Base-by-base conservation (phyloP, 2,329 filamentous ascomycete genomes). In the Penicillium digitatum region DNA sequence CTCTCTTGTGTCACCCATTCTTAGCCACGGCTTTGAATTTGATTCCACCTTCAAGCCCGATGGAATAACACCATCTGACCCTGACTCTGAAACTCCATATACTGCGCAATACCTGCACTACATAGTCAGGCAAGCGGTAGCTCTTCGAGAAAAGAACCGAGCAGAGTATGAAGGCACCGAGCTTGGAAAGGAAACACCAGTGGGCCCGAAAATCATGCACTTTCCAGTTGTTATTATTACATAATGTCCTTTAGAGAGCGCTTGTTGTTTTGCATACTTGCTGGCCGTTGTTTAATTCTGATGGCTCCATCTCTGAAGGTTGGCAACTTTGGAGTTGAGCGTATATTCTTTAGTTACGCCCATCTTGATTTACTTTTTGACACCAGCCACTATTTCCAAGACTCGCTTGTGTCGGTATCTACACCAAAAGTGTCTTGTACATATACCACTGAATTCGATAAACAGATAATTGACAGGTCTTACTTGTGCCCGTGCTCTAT, bases 1-100 rank as follows among this genome's bases (percentile, higher is more conserved):
- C 54, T 69, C 66, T 18, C 61, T 68, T 14, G 52, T 65, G 14
- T 56, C 63, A 14, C 43, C 56, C 8, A 46, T 49, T 31, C 35
- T 62, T 8, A 31, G 46, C 6, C 20, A 24, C 18, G 60, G 40
- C 24, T 60, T 62, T 48, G 57, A 60, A 29, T 49, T 54, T 20
- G 58, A 65, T 26, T 54, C 53, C 5, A 47, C 55, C n/a, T 53
- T 55, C 37, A 55, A 47, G 29, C 38, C 58, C 7, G 50, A 59
- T 7, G 51, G 52, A 18, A 43, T 37, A 37, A 10, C 16, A 24
- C 37, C 37, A 11, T 24, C 49, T 7, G 48, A 44, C 6, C 11
- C 48, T 10, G 43, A 51, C 12, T 35, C 26, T 44, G 52, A 64
- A 43, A 56, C 63, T 42, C 50, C 43, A 24, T 29, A 29, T 7